Base-by-base conservation (phyloP, 345 rosid species). In the Eutrema yunnanense region DNA sequence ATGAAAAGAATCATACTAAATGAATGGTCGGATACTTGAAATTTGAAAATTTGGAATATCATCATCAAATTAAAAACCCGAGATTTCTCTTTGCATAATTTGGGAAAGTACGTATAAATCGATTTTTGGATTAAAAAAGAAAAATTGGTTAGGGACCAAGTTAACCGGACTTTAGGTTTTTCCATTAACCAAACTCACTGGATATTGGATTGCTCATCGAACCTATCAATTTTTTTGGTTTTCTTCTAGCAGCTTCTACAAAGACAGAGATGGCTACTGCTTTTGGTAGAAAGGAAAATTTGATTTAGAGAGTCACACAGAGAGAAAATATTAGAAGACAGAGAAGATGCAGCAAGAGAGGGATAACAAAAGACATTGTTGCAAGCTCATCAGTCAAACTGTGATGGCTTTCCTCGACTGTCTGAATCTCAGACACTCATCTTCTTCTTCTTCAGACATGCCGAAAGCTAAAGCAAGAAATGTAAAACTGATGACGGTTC, bases 391-490 rank as follows among this genome's bases (percentile, higher is more conserved):
- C 51, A 62, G 33, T 61, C 68, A 30, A 43, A 62, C 64, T 26
- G 16, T 68, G 26, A 68, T 34, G 44, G 56, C 51, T 67, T 60
- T 67, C 27, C 34, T 75, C 13, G 32, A 27, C 9, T 61, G 79
- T 60, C 50, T 75, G 8, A 67, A 6, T 1, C 8, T 75, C 50
- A 68, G 58, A 61, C 69, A 27, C 43, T 68, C 79, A 3, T 60
- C 72, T 16, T 73, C 78, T 16, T 73, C 78, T 12, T 65, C 78
- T 66, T 60, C 73, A 36, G 34, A 52, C 57, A 62, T 5, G 64
- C 64, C 16, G 10, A 59, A 67, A 74, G n/a, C 54, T 10, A 67
- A 51, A 58, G 30, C 66, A 59, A 73, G 52, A 65, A 29, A 30
- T 16, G 53, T 73, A 67, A 32, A 59, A 40, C 48, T 67, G 30